Conservation (phyloP, 2,329 filamentous ascomycete genomes). For the Xylaria multiplex region DNA sequence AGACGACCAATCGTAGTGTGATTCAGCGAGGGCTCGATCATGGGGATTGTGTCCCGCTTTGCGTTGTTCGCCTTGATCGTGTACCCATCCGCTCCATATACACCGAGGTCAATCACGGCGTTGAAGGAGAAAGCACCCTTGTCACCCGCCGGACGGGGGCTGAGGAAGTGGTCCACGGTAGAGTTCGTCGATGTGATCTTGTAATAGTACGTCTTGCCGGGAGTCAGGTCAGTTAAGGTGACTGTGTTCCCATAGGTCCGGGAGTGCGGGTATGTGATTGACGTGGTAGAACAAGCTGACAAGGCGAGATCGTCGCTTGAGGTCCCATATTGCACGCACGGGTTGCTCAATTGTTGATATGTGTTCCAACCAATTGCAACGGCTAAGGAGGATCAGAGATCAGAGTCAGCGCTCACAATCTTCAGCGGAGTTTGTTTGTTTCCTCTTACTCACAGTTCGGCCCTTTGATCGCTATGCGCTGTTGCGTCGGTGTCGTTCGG, state of each 20-base stretch:
- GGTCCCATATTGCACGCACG: constrained; percentile 64
- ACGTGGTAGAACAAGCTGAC: constrained; percentile 57
- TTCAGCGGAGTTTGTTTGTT: not conserved
- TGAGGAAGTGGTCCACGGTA: constrained; percentile 63
- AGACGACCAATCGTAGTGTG: constrained; percentile 68
- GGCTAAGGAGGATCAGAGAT: constrained; percentile 48
- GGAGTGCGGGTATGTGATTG: constrained; percentile 63
- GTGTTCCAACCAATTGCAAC: constrained; percentile 68
- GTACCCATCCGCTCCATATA: constrained; percentile 64
- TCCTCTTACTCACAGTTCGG: constrained; percentile 54
- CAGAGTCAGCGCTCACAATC: constrained; percentile 19
- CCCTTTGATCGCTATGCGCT: constrained; percentile 62
- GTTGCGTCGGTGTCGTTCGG: constrained; percentile 63
- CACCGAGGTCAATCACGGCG: constrained; percentile 64
- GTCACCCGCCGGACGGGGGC: constrained; percentile 63
- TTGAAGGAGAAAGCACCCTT: constrained; percentile 62
- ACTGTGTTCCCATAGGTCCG: constrained; percentile 64
- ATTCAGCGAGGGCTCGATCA: constrained; percentile 62
- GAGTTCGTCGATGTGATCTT: constrained; percentile 67
- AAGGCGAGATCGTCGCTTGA: constrained; percentile 52
- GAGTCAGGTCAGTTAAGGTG: constrained; percentile 55
- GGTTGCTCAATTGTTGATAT: constrained; percentile 56
- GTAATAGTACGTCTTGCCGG: constrained; percentile 69
- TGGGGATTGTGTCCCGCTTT: constrained; percentile 61
- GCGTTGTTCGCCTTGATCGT: constrained; percentile 56